Conservation (phyloP, 2,329 filamentous ascomycete species). For the Colletotrichum theobromicola region DNA sequence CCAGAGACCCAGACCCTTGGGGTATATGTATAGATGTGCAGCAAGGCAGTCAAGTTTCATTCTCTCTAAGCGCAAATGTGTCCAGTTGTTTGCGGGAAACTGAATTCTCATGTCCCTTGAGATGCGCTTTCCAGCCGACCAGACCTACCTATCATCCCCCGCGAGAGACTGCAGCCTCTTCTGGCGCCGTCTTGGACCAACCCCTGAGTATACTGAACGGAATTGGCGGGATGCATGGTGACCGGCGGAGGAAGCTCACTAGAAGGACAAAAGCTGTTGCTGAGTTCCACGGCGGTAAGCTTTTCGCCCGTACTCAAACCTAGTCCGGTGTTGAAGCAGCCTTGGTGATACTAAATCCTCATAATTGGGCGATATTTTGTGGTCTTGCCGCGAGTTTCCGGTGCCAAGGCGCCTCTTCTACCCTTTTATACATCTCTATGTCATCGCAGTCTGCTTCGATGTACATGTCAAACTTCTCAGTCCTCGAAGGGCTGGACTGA, state of each 20-base stretch:
- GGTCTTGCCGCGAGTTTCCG: background rate
- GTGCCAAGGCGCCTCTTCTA: background rate
- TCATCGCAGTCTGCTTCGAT: background rate
- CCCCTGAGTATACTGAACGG: background rate
- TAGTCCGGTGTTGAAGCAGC: too few relatives aligned
- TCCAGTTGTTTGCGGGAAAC: too few relatives aligned
- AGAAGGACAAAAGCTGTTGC: too few relatives aligned
- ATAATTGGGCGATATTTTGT: background rate
- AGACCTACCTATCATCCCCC: background rate
- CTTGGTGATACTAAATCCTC: too few relatives aligned
- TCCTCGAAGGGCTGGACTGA: background rate
- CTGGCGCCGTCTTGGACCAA: background rate
- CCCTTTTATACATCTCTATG: background rate
- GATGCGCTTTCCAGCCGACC: background rate
- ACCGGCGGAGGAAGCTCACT: too few relatives aligned
- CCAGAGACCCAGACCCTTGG: too few relatives aligned
- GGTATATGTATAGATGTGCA: too few relatives aligned
- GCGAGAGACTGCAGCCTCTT: background rate
- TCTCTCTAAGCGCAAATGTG: too few relatives aligned
- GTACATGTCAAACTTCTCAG: fast-evolving
- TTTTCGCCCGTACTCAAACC: too few relatives aligned
- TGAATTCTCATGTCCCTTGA: background rate
- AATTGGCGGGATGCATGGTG: background rate
- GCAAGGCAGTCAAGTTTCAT: background rate
- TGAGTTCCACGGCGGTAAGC: too few relatives aligned